Evolutionary conservation across 441 rosid species (phyloP).

Genomic region (Adansonia rubrostipa): DNA sequence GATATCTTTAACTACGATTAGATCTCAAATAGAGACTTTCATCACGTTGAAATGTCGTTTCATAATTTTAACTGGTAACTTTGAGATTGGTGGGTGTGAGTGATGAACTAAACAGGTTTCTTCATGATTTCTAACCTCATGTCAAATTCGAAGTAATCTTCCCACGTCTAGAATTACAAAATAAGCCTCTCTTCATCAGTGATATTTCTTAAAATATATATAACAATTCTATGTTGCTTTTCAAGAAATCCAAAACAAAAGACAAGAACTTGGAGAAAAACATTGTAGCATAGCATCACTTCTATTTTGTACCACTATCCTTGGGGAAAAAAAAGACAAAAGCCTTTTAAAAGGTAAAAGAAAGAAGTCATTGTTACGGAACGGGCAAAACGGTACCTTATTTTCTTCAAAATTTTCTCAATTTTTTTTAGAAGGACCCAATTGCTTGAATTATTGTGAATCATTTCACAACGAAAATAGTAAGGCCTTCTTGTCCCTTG

Average conservation of each 20-base stretch:
- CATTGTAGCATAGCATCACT: not conserved
- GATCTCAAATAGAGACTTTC: no score
- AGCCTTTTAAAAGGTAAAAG: not conserved
- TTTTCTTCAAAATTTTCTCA: not conserved
- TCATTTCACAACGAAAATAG: constrained; percentile 3
- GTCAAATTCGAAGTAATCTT: not conserved
- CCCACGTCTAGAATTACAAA: not conserved
- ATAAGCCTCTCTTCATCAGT: no score
- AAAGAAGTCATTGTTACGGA: not conserved
- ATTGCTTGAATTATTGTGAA: not conserved
- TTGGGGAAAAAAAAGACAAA: not conserved
- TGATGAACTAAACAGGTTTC: no score
- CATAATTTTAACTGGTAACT: not conserved
- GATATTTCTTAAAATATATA: no score
- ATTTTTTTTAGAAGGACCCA: not conserved
- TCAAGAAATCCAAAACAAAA: not conserved
- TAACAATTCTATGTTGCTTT: not conserved
- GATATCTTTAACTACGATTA: not conserved
- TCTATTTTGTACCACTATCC: not conserved
- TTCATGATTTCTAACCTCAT: not conserved
- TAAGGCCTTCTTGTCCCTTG: not conserved
- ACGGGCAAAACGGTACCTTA: not conserved
- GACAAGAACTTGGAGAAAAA: not conserved
- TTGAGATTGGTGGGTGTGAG: no score
- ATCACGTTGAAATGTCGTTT: no score